Evolutionary conservation across 768 basidiomycete species (phyloP).

Genomic region (Calvatia gigantea): DNA sequence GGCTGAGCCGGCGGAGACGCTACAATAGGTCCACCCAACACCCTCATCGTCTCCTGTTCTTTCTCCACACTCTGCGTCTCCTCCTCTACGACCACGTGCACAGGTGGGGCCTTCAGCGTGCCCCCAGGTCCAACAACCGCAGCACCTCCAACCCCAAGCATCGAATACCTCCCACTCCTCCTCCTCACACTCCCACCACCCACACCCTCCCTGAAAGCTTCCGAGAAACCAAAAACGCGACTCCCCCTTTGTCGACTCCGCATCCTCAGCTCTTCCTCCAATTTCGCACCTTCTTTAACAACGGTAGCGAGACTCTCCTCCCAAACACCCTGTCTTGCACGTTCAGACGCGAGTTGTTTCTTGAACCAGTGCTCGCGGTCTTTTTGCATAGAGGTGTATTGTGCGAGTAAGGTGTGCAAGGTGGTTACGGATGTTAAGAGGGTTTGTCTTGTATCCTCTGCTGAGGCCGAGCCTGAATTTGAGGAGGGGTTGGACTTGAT

Average conservation of each 20-base stretch:
- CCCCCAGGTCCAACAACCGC: no score
- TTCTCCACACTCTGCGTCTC: not conserved
- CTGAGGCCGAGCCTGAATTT: not conserved
- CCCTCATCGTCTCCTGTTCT: not conserved
- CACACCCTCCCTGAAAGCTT: constrained; percentile 9
- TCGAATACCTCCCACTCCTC: not conserved
- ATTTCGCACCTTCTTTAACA: constrained; percentile 77
- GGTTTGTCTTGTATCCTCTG: constrained; percentile 39
- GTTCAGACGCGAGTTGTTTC: constrained; percentile 60
- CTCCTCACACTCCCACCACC: constrained; percentile 13
- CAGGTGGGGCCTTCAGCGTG: no score
- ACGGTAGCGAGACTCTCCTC: constrained; percentile 87
- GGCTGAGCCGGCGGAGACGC: not conserved
- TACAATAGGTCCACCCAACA: not conserved
- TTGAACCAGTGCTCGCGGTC: constrained; percentile 84
- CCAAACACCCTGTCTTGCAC: constrained; percentile 69
- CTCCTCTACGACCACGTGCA: not conserved
- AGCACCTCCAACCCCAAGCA: not conserved
- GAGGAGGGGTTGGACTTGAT: not conserved
- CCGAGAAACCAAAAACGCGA: constrained; percentile 42
- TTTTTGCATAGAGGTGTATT: constrained; percentile 65
- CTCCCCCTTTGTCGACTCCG: constrained; percentile 59
- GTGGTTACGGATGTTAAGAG: constrained; percentile 57
- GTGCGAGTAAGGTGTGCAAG: constrained; percentile 56
- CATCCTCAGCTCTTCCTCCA: constrained; percentile 75